These are phyloP conservation scores for Arthroderma sp. DNA, from an alignment of 2,329 filamentous ascomycete genomes.

Conservation along the genomic window DNA sequence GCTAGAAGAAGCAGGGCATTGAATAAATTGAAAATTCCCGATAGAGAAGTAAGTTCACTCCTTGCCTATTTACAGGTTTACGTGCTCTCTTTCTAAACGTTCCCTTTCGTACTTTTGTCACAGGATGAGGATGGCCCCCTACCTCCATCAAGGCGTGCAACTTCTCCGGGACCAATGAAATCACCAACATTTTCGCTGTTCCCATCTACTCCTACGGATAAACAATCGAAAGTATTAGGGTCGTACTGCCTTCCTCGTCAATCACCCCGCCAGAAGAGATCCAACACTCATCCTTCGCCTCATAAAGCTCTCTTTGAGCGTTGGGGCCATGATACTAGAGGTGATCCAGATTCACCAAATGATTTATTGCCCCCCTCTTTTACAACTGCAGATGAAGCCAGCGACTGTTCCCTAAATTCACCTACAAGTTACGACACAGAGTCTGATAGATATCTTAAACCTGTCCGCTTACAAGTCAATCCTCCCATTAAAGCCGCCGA, in stretches of 20 bases:
- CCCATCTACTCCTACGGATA: conserved; percentile 24
- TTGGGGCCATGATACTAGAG: background rate
- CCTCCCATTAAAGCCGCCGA: conserved; percentile 6
- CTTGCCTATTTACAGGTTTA: background rate
- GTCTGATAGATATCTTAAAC: conserved; percentile 2
- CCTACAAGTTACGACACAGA: background rate
- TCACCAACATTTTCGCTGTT: conserved; percentile 31
- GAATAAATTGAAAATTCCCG: conserved; percentile 43
- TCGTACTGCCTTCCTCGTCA: conserved; percentile 16
- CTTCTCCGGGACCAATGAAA: conserved; percentile 26
- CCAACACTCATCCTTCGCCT: conserved; percentile 15
- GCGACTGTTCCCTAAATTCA: background rate
- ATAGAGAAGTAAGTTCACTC: conserved; percentile 28
- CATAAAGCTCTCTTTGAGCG: background rate
- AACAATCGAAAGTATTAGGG: conserved; percentile 21
- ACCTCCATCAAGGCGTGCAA: conserved; percentile 25
- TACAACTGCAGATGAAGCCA: background rate
- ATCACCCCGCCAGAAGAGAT: conserved; percentile 18
- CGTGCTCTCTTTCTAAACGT: background rate
- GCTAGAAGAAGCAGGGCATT: conserved; percentile 29
- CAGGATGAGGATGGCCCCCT: background rate
- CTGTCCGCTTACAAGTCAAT: conserved; percentile 8
- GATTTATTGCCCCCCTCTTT: background rate
- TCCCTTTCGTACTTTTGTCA: background rate
- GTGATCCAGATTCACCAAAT: background rate